A percentile compares a stretch with the other conserved stretches of the same genome.
Evolutionary conservation across 345 rosid species (phyloP).

Genomic region (Linum usitatissimum): DNA sequence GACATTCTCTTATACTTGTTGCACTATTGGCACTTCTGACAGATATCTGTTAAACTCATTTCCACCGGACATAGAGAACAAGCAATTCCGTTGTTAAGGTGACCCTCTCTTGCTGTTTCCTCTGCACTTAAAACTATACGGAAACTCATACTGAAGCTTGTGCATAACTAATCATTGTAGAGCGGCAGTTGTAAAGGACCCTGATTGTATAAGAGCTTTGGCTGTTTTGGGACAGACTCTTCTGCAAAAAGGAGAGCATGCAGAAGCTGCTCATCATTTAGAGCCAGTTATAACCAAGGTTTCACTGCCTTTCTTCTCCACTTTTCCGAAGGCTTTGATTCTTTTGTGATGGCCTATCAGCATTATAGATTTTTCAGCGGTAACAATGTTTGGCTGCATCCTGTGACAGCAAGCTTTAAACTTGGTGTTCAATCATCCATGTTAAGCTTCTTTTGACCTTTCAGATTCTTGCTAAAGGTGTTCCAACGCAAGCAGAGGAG

Average conservation of each 20-base stretch:
- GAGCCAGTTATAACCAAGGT: slow-evolving; percentile 77
- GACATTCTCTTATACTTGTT: slow-evolving; percentile 14
- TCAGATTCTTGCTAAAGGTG: slow-evolving; percentile 42
- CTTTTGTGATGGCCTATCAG: not conserved
- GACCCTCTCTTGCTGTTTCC: slow-evolving; percentile 8
- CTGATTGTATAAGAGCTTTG: slow-evolving; percentile 46
- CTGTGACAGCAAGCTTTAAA: not conserved
- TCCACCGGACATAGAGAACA: slow-evolving; percentile 41
- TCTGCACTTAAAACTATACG: not conserved
- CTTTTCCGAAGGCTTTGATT: not conserved
- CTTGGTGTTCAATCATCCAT: not conserved
- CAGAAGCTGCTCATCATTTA: slow-evolving; percentile 51
- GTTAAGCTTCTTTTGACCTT: not conserved
- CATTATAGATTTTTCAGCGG: not conserved
- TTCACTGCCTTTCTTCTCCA: not conserved
- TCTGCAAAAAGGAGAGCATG: slow-evolving; percentile 38
- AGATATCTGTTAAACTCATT: slow-evolving; percentile 59
- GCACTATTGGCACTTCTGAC: slow-evolving; percentile 22
- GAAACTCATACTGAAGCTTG: not conserved
- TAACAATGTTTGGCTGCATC: not conserved
- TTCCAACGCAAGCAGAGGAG: slow-evolving; percentile 41
- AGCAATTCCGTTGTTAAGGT: slow-evolving; percentile 55
- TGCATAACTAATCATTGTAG: slow-evolving; percentile 25
- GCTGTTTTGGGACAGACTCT: slow-evolving; percentile 65
- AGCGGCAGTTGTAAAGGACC: slow-evolving; percentile 67